Evolutionary conservation across 306 rosid genomes (phyloP).

Genomic region (Glycine latifolia): DNA sequence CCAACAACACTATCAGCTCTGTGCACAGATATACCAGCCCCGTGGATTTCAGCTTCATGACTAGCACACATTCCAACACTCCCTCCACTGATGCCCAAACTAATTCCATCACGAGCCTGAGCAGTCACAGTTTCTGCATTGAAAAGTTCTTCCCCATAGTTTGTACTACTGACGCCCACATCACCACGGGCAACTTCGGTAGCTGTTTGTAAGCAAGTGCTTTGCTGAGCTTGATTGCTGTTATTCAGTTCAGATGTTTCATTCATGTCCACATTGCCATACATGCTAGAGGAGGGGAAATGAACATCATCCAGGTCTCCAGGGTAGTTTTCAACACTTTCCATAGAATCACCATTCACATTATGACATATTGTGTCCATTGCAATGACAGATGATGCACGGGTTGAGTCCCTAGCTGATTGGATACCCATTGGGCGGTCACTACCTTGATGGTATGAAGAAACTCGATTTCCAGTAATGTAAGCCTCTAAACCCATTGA

Average conservation of each 20-base stretch:
- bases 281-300: constrained; percentile 92
- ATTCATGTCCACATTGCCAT: constrained; percentile 90
- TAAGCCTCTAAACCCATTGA: constrained; percentile 83
- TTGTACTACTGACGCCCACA: constrained; percentile 92
- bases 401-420: constrained; percentile 82
- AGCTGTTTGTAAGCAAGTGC: constrained; percentile 77
- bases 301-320: constrained; percentile 90
- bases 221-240: constrained; percentile 94
- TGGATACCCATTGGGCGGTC: constrained; percentile 71
- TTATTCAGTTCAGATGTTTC: constrained; percentile 88
- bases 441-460: constrained; percentile 78
- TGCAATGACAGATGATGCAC: constrained; percentile 98
- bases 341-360: constrained; percentile 91
- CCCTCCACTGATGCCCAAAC: constrained; percentile 97
- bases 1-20: constrained; percentile 96
- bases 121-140: constrained; percentile 93
- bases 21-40: constrained; percentile 91
- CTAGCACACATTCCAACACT: constrained; percentile 99
- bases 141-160: constrained; percentile 86
- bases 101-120: constrained; percentile 88
- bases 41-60: constrained; percentile 98
- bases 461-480: constrained; percentile 65
- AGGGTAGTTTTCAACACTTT: constrained; percentile 95
- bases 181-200: constrained; percentile 76
- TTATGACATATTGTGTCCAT: constrained; percentile 92